Conservation (phyloP, 2,329 filamentous ascomycete genomes). For the Pezicula carpinea region DNA sequence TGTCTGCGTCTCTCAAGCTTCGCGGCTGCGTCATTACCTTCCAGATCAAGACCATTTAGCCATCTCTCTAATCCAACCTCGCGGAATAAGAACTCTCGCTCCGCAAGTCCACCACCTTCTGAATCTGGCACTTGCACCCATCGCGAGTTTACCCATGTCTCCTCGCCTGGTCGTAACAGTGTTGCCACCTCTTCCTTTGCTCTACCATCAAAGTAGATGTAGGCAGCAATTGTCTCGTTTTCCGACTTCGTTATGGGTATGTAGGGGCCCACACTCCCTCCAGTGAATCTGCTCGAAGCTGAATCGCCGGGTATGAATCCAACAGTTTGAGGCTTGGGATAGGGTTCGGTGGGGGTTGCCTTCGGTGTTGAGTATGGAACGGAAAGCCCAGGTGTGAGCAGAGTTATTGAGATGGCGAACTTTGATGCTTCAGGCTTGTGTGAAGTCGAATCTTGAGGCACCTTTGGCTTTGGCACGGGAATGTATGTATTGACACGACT, state of each 20-base stretch:
- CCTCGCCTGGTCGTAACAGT: constrained; percentile 82
- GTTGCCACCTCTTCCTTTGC: constrained; percentile 97
- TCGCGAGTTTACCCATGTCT: constrained; percentile 97
- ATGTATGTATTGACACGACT: constrained; percentile 97
- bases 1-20: constrained; percentile 84
- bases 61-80: constrained; percentile 95
- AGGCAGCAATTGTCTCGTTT: constrained; percentile 96
- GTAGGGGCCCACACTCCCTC: constrained; percentile 70
- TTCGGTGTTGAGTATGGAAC: constrained; percentile 93
- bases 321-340: constrained; percentile 78
- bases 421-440: constrained; percentile 86
- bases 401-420: constrained; percentile 96
- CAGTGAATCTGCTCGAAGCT: constrained; percentile 44
- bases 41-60: constrained; percentile 93
- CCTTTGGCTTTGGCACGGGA: constrained; percentile 82
- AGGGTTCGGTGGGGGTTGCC: constrained; percentile 67
- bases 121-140: constrained; percentile 93
- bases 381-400: constrained; percentile 80
- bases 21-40: constrained; percentile 85
- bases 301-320: constrained; percentile 59
- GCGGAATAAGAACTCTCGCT: constrained; percentile 94
- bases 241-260: constrained; percentile 87
- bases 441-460: constrained; percentile 57
- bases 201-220: constrained; percentile 97
- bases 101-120: constrained; percentile 89